Percentiles rank a stretch among this genome's conserved stretches.
phyloP scores from a whole-genome alignment of 1,284 basidiomycete genomes.

The Gomphus bonarii region DNA sequence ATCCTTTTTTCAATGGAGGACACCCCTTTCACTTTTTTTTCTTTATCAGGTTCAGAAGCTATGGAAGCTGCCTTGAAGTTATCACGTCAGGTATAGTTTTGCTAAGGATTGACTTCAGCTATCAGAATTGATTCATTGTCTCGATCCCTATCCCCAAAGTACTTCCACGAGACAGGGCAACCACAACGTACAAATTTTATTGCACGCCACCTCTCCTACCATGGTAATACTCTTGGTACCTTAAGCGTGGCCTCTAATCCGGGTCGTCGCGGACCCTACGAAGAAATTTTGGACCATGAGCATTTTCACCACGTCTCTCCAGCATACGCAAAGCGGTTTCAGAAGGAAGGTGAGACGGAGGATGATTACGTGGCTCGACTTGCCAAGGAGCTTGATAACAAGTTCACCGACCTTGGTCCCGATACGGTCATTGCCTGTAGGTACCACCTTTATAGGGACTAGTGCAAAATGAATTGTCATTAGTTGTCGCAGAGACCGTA shows the following conservation, averaged over 20 bases:
- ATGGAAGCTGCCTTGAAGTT: slow-evolving; percentile 77
- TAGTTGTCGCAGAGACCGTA: slow-evolving; percentile 76
- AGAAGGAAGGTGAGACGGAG: slow-evolving; percentile 57
- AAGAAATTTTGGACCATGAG: slow-evolving; percentile 46
- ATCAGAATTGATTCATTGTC: slow-evolving; percentile 10
- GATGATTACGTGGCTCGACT: slow-evolving; percentile 69
- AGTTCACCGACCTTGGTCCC: slow-evolving; percentile 71
- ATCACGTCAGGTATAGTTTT: slow-evolving; percentile 48
- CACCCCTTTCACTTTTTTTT: not conserved
- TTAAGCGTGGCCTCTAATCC: slow-evolving; percentile 60
- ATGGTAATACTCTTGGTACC: slow-evolving; percentile 73
- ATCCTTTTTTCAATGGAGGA: not conserved
- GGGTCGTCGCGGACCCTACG: slow-evolving; percentile 54
- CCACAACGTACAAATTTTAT: slow-evolving; percentile 67
- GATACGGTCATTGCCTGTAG: slow-evolving; percentile 71
- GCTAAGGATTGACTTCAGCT: not conserved
- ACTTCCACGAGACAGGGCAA: slow-evolving; percentile 60
- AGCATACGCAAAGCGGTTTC: slow-evolving; percentile 75
- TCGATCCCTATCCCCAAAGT: slow-evolving; percentile 29
- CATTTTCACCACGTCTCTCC: slow-evolving; percentile 77
- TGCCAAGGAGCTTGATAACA: slow-evolving; percentile 70
- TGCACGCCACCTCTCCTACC: slow-evolving; percentile 69
- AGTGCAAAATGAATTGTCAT: not conserved
- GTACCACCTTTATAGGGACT: slow-evolving; percentile 18
- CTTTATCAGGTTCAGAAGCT: slow-evolving; percentile 61